phyloP scores from a whole-genome alignment of 139 green algal genomes.

The Closterium sp. region DNA sequence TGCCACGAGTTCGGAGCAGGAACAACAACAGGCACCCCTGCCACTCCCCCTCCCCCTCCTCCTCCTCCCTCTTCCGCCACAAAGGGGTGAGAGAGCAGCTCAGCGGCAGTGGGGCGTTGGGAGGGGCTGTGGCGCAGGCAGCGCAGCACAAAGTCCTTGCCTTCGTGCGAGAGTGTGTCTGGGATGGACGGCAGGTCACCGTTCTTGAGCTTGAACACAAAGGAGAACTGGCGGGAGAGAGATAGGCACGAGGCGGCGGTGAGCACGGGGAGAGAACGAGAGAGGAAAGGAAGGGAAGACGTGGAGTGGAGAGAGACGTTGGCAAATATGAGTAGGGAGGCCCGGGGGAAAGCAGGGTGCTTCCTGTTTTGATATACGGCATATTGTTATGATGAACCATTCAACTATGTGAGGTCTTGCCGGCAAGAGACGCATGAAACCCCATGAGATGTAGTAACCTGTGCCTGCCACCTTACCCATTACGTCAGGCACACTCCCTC shows the following conservation, averaged over 20 bases:
- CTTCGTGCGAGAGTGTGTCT: slow-evolving; percentile 67
- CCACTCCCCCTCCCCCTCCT: neutral
- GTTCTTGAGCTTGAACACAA: slow-evolving; percentile 76
- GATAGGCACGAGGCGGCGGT: neutral
- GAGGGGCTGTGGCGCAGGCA: slow-evolving; percentile 71
- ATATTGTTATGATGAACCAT: no score
- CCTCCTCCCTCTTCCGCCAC: neutral
- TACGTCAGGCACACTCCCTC: no score
- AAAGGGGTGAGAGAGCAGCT: slow-evolving; percentile 33
- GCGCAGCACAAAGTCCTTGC: slow-evolving; percentile 82
- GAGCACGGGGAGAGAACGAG: neutral
- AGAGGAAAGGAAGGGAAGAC: neutral
- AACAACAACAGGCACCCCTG: neutral
- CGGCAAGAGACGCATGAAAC: neutral
- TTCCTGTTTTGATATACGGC: no score
- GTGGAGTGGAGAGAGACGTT: neutral
- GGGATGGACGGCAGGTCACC: slow-evolving; percentile 70
- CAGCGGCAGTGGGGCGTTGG: slow-evolving; percentile 3
- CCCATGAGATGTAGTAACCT: neutral
- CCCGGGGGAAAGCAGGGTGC: no score
- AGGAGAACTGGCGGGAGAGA: neutral
- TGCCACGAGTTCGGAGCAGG: neutral
- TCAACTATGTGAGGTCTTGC: neutral
- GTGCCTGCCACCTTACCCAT: neutral
- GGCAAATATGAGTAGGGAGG: neutral